These are phyloP conservation scores for Penicillium aurantiogriseum DNA, from an alignment of 2,329 filamentous ascomycete genomes.

Conservation along the genomic window DNA sequence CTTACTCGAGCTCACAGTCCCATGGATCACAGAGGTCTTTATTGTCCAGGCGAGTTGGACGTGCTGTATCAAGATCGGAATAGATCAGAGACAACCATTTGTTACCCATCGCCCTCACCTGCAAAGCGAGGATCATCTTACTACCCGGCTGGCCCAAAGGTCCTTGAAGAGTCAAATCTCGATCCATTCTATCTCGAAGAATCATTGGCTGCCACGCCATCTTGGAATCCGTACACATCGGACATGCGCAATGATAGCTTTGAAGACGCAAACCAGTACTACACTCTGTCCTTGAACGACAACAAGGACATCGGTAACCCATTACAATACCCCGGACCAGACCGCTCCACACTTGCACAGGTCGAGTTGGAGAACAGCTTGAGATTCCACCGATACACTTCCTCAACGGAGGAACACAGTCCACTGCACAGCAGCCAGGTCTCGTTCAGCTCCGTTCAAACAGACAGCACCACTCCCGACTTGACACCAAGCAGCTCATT, in stretches of 20 bases:
- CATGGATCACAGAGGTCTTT: conserved; percentile 39
- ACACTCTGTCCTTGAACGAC: conserved; percentile 30
- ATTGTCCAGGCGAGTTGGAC: conserved; percentile 36
- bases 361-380: conserved; percentile 33
- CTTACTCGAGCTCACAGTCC: conserved; percentile 28
- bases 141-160: conserved; percentile 28
- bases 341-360: conserved; percentile 33
- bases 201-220: conserved; percentile 30
- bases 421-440: conserved; percentile 31
- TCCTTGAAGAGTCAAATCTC: conserved; percentile 35
- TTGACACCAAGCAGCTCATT: conserved; percentile 43
- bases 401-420: conserved; percentile 23
- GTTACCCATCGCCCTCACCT: conserved; percentile 29
- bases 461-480: conserved; percentile 35
- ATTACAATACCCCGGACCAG: conserved; percentile 16
- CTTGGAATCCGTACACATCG: conserved; percentile 26
- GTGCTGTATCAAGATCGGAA: conserved; percentile 32
- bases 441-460: conserved; percentile 36
- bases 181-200: conserved; percentile 43
- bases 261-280: conserved; percentile 33
- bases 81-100: conserved; percentile 33
- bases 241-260: conserved; percentile 34
- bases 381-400: conserved; percentile 29
- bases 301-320: conserved; percentile 16
- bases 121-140: conserved; percentile 34